Base-by-base conservation (phyloP, 768 basidiomycete species). In the Boletus pseudo-olivaceus region DNA sequence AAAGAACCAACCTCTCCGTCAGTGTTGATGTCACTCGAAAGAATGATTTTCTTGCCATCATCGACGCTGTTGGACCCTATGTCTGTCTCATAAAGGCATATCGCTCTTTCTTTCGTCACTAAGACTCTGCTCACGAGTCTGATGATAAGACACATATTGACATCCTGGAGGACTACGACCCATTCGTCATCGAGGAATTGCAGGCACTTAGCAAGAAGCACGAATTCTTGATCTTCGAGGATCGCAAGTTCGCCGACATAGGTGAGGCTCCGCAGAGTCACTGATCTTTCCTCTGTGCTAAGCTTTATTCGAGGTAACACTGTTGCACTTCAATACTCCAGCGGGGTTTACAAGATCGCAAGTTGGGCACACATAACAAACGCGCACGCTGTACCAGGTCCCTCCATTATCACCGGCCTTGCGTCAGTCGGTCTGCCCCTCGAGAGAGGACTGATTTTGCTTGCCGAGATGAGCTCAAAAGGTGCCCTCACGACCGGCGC, bases 201-300 rank as follows among this genome's bases (percentile, higher is more conserved):
- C 79, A 83, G 55, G 76, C 77, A 34, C 82, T 98, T 7, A 85
- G 87, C 65, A 65, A 72, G 43, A 87, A 89, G 67, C 84, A 97
- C 58, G 92, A 97, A 65, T 99, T 98, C 74, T 71, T 96, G 49
- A 94, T 98, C 62, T 99, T 98, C 62, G 97, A 98, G 75, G 97
- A 99, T 75, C 80, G 97, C 60, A 99, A 99, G 72, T 99, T 99
- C 64, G 96, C 97, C 5, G 97, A 99, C 71, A 98, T 99, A 49
- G 96, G 96, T 94, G 58, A 63, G 81, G 62, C 33, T 14, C 48
- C 17, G 7, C 44, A 19, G 15, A 5, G 9, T 41, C 23, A 35
- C 15, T 5, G 4, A 46, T 47, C 33, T 26, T 32, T 43, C 44
- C 17, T 46, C 52, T 8, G 39, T 34, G 15, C 45, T 55, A 8